A percentile compares a stretch with the other conserved stretches of the same genome.
Evolutionary conservation across 768 basidiomycete species (phyloP).

Genomic region (Lyophyllum shimeji): DNA sequence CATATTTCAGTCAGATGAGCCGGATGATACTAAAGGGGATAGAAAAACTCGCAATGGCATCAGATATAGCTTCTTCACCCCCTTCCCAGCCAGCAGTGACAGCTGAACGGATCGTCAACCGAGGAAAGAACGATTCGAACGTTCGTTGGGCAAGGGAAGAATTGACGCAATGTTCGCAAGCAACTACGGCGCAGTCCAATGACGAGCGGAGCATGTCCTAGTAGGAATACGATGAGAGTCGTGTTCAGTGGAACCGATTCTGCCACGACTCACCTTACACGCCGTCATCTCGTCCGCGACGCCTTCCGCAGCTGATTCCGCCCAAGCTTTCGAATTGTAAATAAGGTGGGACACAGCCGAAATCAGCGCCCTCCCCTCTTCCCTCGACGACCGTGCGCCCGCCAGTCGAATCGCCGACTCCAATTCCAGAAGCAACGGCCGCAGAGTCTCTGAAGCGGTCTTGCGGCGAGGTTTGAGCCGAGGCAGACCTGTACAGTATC

Average conservation of each 20-base stretch:
- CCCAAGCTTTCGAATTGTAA: conserved; percentile 29
- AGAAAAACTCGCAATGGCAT: conserved; percentile 38
- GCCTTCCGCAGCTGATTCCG: conserved; percentile 13
- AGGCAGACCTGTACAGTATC: conserved; percentile 37
- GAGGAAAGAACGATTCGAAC: conserved; percentile 45
- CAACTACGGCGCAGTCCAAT: conserved; percentile 34
- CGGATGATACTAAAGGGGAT: not conserved
- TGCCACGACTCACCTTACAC: conserved; percentile 26
- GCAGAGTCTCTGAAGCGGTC: conserved; percentile 40
- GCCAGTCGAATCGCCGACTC: conserved; percentile 28
- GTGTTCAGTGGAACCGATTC: not conserved
- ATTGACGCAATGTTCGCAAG: conserved; percentile 38
- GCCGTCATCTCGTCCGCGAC: conserved; percentile 21
- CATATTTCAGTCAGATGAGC: conserved; percentile 2
- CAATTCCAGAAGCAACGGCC: conserved; percentile 38
- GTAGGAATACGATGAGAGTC: not conserved
- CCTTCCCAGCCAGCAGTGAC: conserved; percentile 35
- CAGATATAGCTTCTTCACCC: conserved; percentile 35
- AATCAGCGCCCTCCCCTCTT: conserved; percentile 35
- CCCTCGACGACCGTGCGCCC: conserved; percentile 20
- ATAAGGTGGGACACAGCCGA: conserved; percentile 27
- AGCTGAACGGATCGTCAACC: conserved; percentile 35
- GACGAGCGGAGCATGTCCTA: conserved; percentile 29
- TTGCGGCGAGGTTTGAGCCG: conserved; percentile 43
- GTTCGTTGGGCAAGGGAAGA: conserved; percentile 45